Base-by-base conservation (phyloP, 2,329 filamentous ascomycete genomes). In the Elsinoe perseae region DNA sequence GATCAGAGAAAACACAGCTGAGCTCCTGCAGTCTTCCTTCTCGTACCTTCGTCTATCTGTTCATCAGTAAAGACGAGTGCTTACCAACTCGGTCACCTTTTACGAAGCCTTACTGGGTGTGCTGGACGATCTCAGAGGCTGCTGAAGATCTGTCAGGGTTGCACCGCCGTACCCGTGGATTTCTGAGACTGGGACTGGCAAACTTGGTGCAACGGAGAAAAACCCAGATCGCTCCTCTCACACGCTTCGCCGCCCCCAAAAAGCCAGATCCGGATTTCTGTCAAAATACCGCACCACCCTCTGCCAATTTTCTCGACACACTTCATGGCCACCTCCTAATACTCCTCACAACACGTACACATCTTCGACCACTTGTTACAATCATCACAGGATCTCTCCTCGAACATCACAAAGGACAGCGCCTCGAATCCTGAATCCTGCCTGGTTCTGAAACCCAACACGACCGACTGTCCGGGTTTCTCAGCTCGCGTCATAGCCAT, bases 401-500 rank as follows among this genome's bases (percentile, higher is more conserved):
- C n/a, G n/a, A 6, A 25, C 48, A 23, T 25, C 48, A 38, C 4
- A 52, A 52, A 52, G 48, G 48, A 38, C 48, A 52, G 30, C 48
- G 28, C 48, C 28, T n/a, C 7, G 12, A 38, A 36, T 52, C 48
- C 48, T 52, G 18, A 36, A 52, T 52, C 28, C 48, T 20, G 30
- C 32, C 27, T 34, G 4, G 6, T n/a, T 52, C 48, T 52, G 48
- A 52, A 52, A 52, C 30, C 25, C 14, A 52, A 34, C 48, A 38
- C 25, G 48, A 52, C 30, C 48, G 38, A 52, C 48, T 52, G 25
- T 34, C 48, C 21, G 25, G 48, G 18, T n/a, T 14, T 16, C 48
- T 52, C 48, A 52, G 48, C 48, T 52, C 40, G 48, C 48, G 48
- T 52, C 48, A 52, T 52, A 52, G 48, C 48, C 48, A 52, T 30